Evolutionary conservation across 192 early-diverging fungal species (phyloP), one percentile per base, ranked within the genome.

Genomic region (Backusella luteola): DNA sequence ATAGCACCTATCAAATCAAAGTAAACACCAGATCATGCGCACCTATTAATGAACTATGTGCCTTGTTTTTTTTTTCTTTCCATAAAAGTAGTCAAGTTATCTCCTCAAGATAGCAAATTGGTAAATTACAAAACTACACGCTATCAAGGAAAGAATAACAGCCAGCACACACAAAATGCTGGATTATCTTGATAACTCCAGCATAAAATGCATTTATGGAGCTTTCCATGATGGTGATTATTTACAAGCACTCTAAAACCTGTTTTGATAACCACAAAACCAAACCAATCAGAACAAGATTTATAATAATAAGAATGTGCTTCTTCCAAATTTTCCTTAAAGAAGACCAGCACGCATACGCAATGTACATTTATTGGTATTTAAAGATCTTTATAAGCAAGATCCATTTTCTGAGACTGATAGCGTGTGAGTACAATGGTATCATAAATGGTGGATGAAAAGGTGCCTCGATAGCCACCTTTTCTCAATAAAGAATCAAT

Each of bases 401-500:
- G 80, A 14, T 80, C 59, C 23, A 87, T 84, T 83, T 97, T 98
- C 21, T 84, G 73, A 69, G 90, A 92, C 81, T 94, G 93, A 74
- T 99, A 99, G 0, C 97, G 87, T 6, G 93, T 96, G 34, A 99
- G 81, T 59, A 86, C 84, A 73, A 97, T 87, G 6, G 84, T 75
- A 29, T 87, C 46, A 23, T 90, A 80, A 42, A 94, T 67, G 6
- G 84, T 83, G 17, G 87, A 76, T 0, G 90, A 93, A 69, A 96
- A 91, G 8, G 73, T 73, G 0, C 88, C 89, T 44, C 74, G 77
- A 77, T 86, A 95, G 0, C 96, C 95, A 46, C 94, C 94, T 82
- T 99, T 99, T 39, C 93, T 85, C 70, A 99, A 85, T 76, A 97
- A 83, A 4, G 93, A 93, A 42, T 96, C 91, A 6, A 99, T 91